Conservation (phyloP, 306 rosid species). For the Notholithocarpus densiflorus region DNA sequence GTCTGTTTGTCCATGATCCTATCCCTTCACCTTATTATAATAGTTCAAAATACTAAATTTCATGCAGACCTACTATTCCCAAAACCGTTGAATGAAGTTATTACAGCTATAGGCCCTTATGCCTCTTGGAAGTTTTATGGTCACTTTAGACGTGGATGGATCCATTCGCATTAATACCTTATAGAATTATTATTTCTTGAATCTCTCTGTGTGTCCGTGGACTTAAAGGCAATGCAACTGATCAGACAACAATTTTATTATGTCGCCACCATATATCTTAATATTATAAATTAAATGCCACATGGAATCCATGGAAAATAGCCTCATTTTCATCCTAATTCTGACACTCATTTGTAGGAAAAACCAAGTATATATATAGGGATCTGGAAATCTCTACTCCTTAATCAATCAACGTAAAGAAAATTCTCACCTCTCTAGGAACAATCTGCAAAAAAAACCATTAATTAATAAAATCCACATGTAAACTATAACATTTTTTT, state of each 20-base stretch:
- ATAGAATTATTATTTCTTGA: neutral
- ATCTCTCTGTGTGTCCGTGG: neutral
- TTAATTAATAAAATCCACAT: neutral
- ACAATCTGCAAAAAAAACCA: neutral
- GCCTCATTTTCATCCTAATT: conserved; percentile 22
- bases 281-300: conserved; percentile 22
- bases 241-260: neutral
- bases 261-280: neutral
- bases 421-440: conserved; percentile 3
- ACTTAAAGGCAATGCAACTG: no score
- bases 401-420: conserved; percentile 35
- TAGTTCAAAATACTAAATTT: conserved; percentile 23
- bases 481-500: neutral
- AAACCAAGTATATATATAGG: conserved; percentile 7
- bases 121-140: conserved; percentile 10
- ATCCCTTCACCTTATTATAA: neutral
- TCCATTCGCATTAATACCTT: conserved; percentile 10
- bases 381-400: conserved; percentile 11
- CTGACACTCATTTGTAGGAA: conserved; percentile 18
- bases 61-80: conserved; percentile 32
- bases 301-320: conserved; percentile 16
- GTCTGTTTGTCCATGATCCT: conserved; percentile 4
- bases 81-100: conserved; percentile 25
- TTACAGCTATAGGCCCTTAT: neutral
- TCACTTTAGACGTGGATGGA: conserved; percentile 17